Evolutionary conservation across 2,329 filamentous ascomycete genomes (phyloP), one percentile per base, ranked within the genome.

Genomic region (Thelonectria blattea): DNA sequence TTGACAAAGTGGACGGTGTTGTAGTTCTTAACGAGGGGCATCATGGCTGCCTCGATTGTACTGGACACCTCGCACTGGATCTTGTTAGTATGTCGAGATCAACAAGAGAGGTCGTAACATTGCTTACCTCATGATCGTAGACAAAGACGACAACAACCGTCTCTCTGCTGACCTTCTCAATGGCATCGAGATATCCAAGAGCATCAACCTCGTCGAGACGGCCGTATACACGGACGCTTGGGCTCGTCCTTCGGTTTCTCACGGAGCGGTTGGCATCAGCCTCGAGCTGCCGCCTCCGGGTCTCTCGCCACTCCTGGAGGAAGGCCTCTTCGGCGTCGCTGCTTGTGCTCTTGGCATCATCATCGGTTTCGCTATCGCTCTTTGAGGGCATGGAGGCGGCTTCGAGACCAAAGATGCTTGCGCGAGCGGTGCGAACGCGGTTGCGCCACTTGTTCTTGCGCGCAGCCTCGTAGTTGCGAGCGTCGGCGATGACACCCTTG

Each of bases 121-220:
- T 52, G 78, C 87, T 74, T 85, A 96, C 93, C 81, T 91, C 85
- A 62, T 91, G 85, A 72, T 97, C 93, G 75, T 93, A 95, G 66
- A 99, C 93, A 78, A 94, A 96, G 27, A 99, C 95, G 2, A 97
- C 90, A 2, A 98, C 93, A 3, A 91, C 85, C 0, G 92, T 94
- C 48, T 94, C 91, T 49, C 88, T 79, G 41, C 88, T 83, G 5
- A 94, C 92, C 78, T 92, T 95, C 79, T 99, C 95, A 68, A 98
- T 92, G 56, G 94, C 93, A 76, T 98, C 93, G n/a, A 99, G 84
- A 71, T 96, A 99, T 17, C 93, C 95, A 65, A 90, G 81, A 8
- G 92, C 94, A 80, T 98, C 93, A 1, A 98, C 95, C 60, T 87
- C 85, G 63, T 93, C 90, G 64, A 98, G 80, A 12, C 84, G 85